These are phyloP conservation scores for Cryptococcus neoformans DNA, from an alignment of 1,284 basidiomycete genomes.

Conservation along the genomic window DNA sequence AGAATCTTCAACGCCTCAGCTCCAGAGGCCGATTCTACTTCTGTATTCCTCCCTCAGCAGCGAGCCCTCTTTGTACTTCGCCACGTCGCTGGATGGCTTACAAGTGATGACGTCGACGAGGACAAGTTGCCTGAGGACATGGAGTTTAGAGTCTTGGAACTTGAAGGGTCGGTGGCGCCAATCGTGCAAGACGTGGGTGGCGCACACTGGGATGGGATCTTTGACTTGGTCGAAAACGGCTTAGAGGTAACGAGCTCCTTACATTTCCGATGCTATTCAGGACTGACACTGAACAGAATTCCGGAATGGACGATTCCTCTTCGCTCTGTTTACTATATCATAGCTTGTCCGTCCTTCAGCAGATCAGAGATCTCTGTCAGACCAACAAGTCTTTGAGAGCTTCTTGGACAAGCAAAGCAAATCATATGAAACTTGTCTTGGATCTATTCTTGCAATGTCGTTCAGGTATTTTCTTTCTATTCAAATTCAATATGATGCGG, in stretches of 20 bases:
- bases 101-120: constrained; percentile 66
- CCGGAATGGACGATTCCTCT: constrained; percentile 59
- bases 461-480: neutral
- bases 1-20: constrained; percentile 71
- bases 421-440: constrained; percentile 30
- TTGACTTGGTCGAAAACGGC: constrained; percentile 84
- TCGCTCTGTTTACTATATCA: constrained; percentile 65
- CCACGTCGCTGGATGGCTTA: constrained; percentile 77
- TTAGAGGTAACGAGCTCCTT: constrained; percentile 64
- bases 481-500: neutral
- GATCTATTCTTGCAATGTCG: constrained; percentile 42
- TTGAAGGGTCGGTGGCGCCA: constrained; percentile 76
- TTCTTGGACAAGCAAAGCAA: constrained; percentile 63
- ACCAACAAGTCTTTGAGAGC: constrained; percentile 72
- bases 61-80: constrained; percentile 88
- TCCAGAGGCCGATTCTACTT: constrained; percentile 71
- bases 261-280: neutral
- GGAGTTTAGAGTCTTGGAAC: constrained; percentile 68
- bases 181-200: constrained; percentile 86
- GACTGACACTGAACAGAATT: constrained; percentile 53
- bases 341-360: constrained; percentile 65
- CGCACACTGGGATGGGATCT: constrained; percentile 87
- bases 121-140: constrained; percentile 64
- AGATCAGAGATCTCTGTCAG: constrained; percentile 65
- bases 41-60: constrained; percentile 81